These are phyloP conservation scores for Sphaerostilbella broomeana DNA, from an alignment of 2,329 filamentous ascomycete genomes.

Conservation along the genomic window DNA sequence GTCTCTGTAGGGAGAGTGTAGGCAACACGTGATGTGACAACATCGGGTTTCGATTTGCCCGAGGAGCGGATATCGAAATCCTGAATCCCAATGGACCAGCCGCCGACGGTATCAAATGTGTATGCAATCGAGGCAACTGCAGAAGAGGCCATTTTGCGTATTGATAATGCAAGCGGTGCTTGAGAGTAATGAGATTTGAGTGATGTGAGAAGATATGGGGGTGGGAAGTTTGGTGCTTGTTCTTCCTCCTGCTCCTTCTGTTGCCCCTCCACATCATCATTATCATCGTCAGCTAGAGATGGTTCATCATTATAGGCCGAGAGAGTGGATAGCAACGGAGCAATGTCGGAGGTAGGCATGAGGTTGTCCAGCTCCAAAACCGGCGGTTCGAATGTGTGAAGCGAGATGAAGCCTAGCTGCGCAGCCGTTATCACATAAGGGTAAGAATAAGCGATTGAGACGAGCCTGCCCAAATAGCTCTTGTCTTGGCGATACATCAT, in stretches of 20 bases:
- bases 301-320: background rate
- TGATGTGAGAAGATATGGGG: constrained; percentile 58
- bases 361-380: constrained; percentile 1
- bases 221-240: constrained; percentile 13
- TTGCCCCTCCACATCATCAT: background rate
- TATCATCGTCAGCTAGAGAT: constrained; percentile 4
- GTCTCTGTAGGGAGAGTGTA: constrained; percentile 29
- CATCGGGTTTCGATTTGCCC: constrained; percentile 22
- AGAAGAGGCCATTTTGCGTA: constrained; percentile 58
- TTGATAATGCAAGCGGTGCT: constrained; percentile 73
- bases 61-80: constrained; percentile 60
- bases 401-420: constrained; percentile 61
- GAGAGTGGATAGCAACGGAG: background rate
- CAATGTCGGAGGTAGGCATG: background rate
- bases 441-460: constrained; percentile 62
- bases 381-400: constrained; percentile 58
- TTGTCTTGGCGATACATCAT: constrained; percentile 52
- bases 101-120: constrained; percentile 67
- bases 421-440: constrained; percentile 79
- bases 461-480: constrained; percentile 59
- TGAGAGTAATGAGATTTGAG: constrained; percentile 74
- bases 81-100: constrained; percentile 89
- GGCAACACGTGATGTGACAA: constrained; percentile 31
- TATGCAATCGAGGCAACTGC: constrained; percentile 84
- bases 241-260: constrained; percentile 2